Base-by-base conservation (phyloP, 163 green algal genomes). In the Scenedesmus sp. region DNA sequence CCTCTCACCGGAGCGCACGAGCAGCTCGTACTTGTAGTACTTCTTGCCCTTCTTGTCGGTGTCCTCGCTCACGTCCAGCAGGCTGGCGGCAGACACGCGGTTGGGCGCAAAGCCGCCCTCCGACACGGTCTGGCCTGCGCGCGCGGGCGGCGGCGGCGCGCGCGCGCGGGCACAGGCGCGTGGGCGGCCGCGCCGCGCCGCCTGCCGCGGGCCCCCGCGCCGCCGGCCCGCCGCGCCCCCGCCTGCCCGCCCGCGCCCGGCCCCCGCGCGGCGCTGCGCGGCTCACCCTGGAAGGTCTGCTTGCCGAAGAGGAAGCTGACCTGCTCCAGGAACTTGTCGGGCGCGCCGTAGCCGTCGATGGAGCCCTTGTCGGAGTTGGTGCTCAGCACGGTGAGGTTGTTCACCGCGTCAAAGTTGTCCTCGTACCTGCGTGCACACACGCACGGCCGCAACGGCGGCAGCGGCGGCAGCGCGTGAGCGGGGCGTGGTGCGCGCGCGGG, bases 391-490 rank as follows among this genome's bases (percentile, higher is more conserved):
- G 89, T 50, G 51, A 98, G 42, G 94, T 98, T 93, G 91, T 95
- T 97, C 50, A 98, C 90, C 39, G 89, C 87, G 64, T 99, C 94
- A 76, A 88, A 89, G 90, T 99, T 99, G 91, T 99, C 96, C 91
- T 99, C 95, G 73, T 97, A 99, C 62, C 94, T 95, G 83, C 18
- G 36, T n/a, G n/a, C n/a, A n/a, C n/a, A n/a, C n/a, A n/a, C n/a
- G n/a, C n/a, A n/a, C n/a, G n/a, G n/a, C n/a, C n/a, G n/a, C n/a
- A n/a, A n/a, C n/a, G n/a, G n/a, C n/a, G n/a, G n/a, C n/a, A n/a
- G n/a, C n/a, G n/a, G n/a, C n/a, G n/a, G n/a, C n/a, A n/a, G n/a
- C n/a, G n/a, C n/a, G n/a, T n/a, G n/a, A n/a, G n/a, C n/a, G n/a
- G n/a, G n/a, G n/a, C n/a, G n/a, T n/a, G n/a, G n/a, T n/a, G n/a